phyloP scores from a whole-genome alignment of 306 rosid species.

The Trichosanthes truncata region DNA sequence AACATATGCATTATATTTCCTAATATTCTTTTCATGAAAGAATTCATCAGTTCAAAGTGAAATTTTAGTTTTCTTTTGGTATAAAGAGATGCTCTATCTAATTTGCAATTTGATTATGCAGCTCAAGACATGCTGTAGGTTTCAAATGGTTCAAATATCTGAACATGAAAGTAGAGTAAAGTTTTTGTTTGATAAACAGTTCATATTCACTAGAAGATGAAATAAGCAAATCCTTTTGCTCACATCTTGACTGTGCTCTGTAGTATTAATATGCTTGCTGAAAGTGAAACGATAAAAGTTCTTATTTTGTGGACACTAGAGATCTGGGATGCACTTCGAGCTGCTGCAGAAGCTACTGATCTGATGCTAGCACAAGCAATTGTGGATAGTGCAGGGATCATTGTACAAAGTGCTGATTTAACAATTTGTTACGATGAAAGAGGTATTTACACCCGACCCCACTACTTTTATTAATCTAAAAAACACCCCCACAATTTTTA shows the following conservation, averaged over 20 bases:
- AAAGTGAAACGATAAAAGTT: not conserved
- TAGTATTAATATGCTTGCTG: not conserved
- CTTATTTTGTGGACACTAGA: conserved; percentile 34
- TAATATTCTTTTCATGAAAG: not conserved
- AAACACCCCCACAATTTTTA: not conserved
- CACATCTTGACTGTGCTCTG: not conserved
- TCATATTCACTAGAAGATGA: not conserved
- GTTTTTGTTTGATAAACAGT: not conserved
- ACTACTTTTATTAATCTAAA: not conserved
- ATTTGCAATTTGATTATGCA: not conserved
- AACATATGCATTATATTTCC: not conserved
- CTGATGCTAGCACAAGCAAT: conserved; percentile 78
- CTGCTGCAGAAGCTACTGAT: conserved; percentile 98
- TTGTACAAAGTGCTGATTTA: conserved; percentile 85
- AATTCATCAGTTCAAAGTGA: not conserved
- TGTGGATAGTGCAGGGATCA: conserved; percentile 96
- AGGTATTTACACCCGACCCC: conserved; percentile 22
- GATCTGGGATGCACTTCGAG: conserved; percentile 98
- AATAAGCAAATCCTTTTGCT: not conserved
- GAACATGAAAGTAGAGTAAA: not conserved
- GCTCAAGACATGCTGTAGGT: not conserved
- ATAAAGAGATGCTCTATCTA: not conserved
- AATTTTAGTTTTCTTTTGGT: not conserved
- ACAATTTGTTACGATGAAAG: conserved; percentile 94
- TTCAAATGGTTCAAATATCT: not conserved